Conservation (phyloP, 75 land plant species). For the Pinus taeda region DNA sequence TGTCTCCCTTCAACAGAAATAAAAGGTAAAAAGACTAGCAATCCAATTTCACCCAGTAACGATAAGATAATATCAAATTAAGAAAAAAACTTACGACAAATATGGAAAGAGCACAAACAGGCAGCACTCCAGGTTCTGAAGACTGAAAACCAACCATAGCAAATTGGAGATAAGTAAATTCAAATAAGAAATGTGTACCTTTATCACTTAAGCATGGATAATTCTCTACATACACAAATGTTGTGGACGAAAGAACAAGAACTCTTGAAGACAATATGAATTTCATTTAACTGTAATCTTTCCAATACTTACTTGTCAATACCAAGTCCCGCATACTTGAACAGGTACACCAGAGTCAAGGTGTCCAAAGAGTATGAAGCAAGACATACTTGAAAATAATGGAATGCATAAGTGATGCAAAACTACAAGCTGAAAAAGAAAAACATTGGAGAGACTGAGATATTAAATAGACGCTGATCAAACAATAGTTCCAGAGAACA, state of each 20-base stretch:
- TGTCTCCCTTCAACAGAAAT: background rate
- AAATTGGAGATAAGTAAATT: background rate
- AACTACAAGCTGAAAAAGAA: background rate
- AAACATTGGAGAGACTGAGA: background rate
- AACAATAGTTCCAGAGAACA: background rate
- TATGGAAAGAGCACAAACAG: conserved; percentile 96
- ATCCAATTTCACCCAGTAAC: background rate
- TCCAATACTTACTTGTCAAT: conserved; percentile 74
- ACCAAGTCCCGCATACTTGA: conserved; percentile 97
- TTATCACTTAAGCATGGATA: background rate
- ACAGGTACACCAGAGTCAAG: conserved; percentile 47
- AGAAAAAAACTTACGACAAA: conserved; percentile 80
- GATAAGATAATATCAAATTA: background rate
- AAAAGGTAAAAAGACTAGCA: background rate
- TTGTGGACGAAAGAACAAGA: conserved; percentile 2
- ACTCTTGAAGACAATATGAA: background rate
- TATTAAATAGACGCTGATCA: background rate
- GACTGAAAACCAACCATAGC: conserved; percentile 40
- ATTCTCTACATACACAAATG: conserved; percentile 5
- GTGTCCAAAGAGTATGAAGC: background rate
- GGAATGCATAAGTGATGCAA: background rate
- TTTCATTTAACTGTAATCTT: background rate
- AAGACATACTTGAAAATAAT: background rate
- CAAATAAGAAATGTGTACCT: background rate
- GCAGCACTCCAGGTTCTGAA: conserved; percentile 98